Conservation (phyloP, 2,329 filamentous ascomycete genomes). For the Helminthosporium solani region DNA sequence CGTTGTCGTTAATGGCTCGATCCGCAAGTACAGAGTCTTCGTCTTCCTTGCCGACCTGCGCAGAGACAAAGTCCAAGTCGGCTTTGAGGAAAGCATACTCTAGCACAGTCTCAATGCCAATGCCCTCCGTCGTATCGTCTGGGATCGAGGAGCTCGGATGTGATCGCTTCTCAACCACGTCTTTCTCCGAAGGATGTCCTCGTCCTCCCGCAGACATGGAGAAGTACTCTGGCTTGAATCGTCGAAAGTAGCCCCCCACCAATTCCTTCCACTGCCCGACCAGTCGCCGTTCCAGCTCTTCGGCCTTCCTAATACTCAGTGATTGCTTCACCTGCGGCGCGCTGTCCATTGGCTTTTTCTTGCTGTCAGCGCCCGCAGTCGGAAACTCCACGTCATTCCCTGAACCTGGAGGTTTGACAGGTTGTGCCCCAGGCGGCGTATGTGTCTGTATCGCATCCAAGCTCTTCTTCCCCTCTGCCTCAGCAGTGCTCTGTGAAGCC, state of each 20-base stretch:
- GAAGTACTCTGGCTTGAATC: slow-evolving; percentile 83
- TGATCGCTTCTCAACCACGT: slow-evolving; percentile 27
- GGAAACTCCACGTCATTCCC: slow-evolving; percentile 24
- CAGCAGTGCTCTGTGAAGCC: slow-evolving; percentile 14
- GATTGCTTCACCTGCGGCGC: slow-evolving; percentile 38
- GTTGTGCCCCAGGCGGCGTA: slow-evolving; percentile 44
- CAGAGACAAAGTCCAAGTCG: slow-evolving; percentile 90
- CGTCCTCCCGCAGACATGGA: slow-evolving; percentile 46
- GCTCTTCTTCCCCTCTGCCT: slow-evolving; percentile 41
- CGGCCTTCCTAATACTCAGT: slow-evolving; percentile 59
- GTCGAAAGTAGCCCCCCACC: slow-evolving; percentile 90
- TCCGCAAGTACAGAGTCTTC: slow-evolving; percentile 69
- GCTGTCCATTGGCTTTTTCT: slow-evolving; percentile 22
- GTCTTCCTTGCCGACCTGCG: slow-evolving; percentile 80
- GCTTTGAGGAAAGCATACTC: slow-evolving; percentile 92
- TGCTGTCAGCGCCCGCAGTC: slow-evolving; percentile 25
- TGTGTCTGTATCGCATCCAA: slow-evolving; percentile 53
- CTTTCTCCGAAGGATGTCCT: slow-evolving; percentile 37
- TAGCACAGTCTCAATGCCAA: slow-evolving; percentile 74
- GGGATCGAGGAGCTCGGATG: slow-evolving; percentile 22
- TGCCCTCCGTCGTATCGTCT: slow-evolving; percentile 41
- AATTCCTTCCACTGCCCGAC: slow-evolving; percentile 77
- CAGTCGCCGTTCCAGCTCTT: slow-evolving; percentile 68
- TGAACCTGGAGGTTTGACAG: slow-evolving; percentile 36
- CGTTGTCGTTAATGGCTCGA: slow-evolving; percentile 77